Percentiles rank a stretch among this genome's conserved stretches.
Conservation (phyloP, 768 basidiomycete species). For the Pleurotus eryngii region DNA sequence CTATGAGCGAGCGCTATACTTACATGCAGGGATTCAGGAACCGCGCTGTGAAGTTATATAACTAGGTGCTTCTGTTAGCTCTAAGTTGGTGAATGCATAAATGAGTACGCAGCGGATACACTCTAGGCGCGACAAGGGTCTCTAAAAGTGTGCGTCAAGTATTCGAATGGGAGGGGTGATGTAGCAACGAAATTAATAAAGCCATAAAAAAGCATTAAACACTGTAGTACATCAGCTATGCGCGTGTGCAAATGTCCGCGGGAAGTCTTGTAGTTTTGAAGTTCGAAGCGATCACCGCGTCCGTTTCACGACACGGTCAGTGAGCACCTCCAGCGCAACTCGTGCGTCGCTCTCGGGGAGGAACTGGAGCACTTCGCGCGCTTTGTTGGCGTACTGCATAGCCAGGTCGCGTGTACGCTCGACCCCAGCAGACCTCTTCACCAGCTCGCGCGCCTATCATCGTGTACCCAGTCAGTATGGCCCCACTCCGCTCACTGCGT, state of each 20-base stretch:
- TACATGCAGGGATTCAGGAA: too few relatives aligned
- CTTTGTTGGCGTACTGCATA: conserved; percentile 68
- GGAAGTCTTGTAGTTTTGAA: background rate
- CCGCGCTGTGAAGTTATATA: too few relatives aligned
- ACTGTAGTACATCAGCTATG: background rate
- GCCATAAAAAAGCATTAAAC: background rate
- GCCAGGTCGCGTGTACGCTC: conserved; percentile 80
- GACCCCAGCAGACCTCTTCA: conserved; percentile 69
- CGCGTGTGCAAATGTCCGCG: background rate
- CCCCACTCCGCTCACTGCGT: background rate
- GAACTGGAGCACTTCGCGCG: conserved; percentile 59
- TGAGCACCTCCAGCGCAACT: conserved; percentile 68
- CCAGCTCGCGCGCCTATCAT: conserved; percentile 61
- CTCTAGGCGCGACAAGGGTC: background rate
- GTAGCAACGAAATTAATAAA: background rate
- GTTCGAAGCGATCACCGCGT: conserved; percentile 33
- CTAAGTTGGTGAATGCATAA: too few relatives aligned
- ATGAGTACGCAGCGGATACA: too few relatives aligned
- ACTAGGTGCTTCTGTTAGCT: too few relatives aligned
- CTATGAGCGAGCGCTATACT: too few relatives aligned
- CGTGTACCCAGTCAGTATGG: background rate
- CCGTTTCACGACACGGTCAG: conserved; percentile 63
- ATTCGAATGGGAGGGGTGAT: background rate
- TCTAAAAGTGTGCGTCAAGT: background rate
- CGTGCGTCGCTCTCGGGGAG: conserved; percentile 84